These are phyloP conservation scores for Aulographum hederae DNA, from an alignment of 2,329 filamentous ascomycete species.

Conservation along the genomic window DNA sequence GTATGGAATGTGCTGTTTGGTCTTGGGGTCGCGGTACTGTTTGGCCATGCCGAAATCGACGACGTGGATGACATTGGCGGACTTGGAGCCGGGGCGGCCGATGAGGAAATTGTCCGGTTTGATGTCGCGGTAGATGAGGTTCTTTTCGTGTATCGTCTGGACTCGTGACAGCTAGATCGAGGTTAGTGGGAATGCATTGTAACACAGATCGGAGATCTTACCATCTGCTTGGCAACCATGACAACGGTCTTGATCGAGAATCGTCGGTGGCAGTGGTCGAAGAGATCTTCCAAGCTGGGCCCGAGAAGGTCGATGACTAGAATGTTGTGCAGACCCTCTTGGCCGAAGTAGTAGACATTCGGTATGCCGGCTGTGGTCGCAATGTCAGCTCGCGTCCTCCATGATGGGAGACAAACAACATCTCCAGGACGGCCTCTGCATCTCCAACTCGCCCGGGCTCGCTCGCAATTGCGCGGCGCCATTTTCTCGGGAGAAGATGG, in stretches of 20 bases:
- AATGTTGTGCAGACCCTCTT: constrained; percentile 97
- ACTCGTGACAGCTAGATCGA: constrained; percentile 62
- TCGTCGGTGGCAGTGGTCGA: constrained; percentile 88
- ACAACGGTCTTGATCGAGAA: constrained; percentile 97
- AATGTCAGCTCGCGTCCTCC: too few species aligned
- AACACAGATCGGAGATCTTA: constrained; percentile 15
- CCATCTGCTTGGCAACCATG: constrained; percentile 99
- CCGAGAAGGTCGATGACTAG: constrained; percentile 93
- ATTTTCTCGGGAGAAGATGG: too few species aligned
- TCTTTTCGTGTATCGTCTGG: constrained; percentile 93
- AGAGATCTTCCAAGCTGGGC: constrained; percentile 87
- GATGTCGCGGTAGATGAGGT: constrained; percentile 96
- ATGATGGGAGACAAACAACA: too few species aligned
- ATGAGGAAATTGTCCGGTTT: constrained; percentile 99
- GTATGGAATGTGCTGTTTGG: constrained; percentile 97
- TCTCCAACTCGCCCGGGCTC: too few species aligned
- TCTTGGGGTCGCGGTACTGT: constrained; percentile 96
- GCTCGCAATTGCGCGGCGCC: too few species aligned
- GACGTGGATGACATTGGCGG: constrained; percentile 95
- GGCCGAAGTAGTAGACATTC: constrained; percentile 98
- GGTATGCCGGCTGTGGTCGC: constrained; percentile 77
- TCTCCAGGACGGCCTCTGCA: too few species aligned
- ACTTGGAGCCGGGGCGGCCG: constrained; percentile 75
- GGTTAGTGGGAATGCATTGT: background rate
- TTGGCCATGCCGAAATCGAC: constrained; percentile 99